Conservation (phyloP, 352 stramenopile genomes). For the Lagenidium sp. region DNA sequence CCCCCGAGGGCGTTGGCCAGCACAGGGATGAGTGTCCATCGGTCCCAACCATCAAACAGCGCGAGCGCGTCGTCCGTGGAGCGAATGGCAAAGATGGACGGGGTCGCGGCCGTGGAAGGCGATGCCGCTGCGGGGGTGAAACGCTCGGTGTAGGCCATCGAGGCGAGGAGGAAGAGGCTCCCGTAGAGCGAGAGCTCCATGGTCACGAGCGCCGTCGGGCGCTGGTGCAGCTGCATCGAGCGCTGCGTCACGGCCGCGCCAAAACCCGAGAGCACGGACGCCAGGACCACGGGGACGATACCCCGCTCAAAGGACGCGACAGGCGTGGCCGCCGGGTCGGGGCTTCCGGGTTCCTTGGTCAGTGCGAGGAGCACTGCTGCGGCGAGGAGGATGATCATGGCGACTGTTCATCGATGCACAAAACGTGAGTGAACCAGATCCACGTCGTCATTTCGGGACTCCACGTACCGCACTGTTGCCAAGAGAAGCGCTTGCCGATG, state of each 20-base stretch:
- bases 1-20: slow-evolving; percentile 74
- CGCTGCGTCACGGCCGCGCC: slow-evolving; percentile 68
- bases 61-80: not conserved
- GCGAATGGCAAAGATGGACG: slow-evolving; percentile 4
- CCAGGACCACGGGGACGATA: slow-evolving; percentile 55
- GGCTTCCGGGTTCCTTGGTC: slow-evolving; percentile 24
- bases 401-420: slow-evolving; percentile 13
- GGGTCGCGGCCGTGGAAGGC: not conserved
- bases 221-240: slow-evolving; percentile 68
- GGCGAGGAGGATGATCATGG: slow-evolving; percentile 62
- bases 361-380: slow-evolving; percentile 65
- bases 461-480: slow-evolving; percentile 40
- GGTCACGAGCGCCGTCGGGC: slow-evolving; percentile 64
- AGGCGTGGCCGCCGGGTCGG: not conserved
- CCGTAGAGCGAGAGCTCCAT: slow-evolving; percentile 77
- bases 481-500: slow-evolving; percentile 57
- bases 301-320: slow-evolving; percentile 45
- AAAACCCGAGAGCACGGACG: slow-evolving; percentile 67
- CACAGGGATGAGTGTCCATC: slow-evolving; percentile 69
- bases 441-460: no score
- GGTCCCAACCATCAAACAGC: slow-evolving; percentile 65
- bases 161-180: slow-evolving; percentile 53
- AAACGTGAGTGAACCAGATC: no score
- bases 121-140: slow-evolving; percentile 12
- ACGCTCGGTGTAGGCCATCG: slow-evolving; percentile 21